Base-by-base conservation (phyloP, 176 grass and related monocot species). In the Cymbopogon citratus region DNA sequence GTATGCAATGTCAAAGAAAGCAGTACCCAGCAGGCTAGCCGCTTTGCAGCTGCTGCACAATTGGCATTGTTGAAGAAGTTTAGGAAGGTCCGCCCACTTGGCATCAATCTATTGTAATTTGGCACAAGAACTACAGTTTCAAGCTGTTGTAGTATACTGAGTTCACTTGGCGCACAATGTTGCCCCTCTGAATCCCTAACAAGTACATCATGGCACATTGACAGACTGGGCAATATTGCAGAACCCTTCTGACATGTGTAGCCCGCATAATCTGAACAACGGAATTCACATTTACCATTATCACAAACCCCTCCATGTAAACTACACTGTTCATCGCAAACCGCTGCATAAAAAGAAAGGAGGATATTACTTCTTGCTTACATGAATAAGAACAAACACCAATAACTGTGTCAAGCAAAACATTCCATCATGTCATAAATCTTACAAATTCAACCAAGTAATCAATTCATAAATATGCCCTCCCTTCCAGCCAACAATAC, bases 261-360 rank as follows among this genome's bases (percentile, higher is more conserved):
- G 25, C 97, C 97, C 0, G 97, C 97, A 90, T 99, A 99, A 80
- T 99, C 97, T 80, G 97, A 99, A 77, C 97, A 99, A 9, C 97
- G 92, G 57, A 99, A 99, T 86, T 99, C 97, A 41, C 97, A 99
- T 71, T 93, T 90, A 75, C 97, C 97, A 75, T 99, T 91, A 69
- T 99, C 97, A 51, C 97, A 99, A 63, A 99, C 97, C 56, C 97
- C 97, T 69, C 97, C 97, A 63, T 99, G 97, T 91, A 93, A 88
- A 92, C 97, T 99, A 82, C 97, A 99, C 71, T 99, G 97, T 84
- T 99, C 97, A 77, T 99, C 93, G 66, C 97, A 99, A 74, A 95
- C 87, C 62, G 89, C 97, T 95, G 92, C 79, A 92, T 77, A 85
- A 74, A 80, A 80, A 72, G 39, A 63, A 83, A 78, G 75, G 6